Evolutionary conservation across 164 flowering plant genomes (phyloP).

Genomic region (Nymphaea colorata): DNA sequence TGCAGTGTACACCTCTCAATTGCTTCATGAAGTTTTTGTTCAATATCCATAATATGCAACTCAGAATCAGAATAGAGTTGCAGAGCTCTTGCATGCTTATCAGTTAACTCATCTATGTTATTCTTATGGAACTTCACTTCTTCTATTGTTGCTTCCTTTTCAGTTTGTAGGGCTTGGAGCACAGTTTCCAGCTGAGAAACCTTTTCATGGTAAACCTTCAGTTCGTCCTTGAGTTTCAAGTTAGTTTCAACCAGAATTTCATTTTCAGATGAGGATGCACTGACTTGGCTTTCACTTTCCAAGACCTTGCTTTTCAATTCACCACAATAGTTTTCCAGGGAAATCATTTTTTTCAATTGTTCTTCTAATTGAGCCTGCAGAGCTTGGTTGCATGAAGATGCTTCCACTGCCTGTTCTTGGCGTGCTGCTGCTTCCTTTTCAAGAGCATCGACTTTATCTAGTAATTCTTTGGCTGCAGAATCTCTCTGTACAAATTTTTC

Average conservation of each 20-base stretch:
- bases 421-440: constrained; percentile 28
- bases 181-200: constrained; percentile 52
- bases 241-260: neutral
- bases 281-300: neutral
- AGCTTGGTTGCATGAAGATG: constrained; percentile 26
- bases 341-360: neutral
- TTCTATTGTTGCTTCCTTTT: constrained; percentile 60
- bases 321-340: neutral
- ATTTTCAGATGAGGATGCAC: neutral
- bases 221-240: constrained; percentile 30
- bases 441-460: constrained; percentile 32
- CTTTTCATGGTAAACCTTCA: constrained; percentile 27
- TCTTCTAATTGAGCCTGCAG: constrained; percentile 1
- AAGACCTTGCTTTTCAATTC: constrained; percentile 1
- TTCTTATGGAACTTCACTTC: constrained; percentile 39
- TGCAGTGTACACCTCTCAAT: constrained; percentile 22
- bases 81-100: constrained; percentile 25
- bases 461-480: constrained; percentile 45
- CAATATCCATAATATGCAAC: constrained; percentile 31
- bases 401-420: constrained; percentile 38
- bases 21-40: constrained; percentile 37
- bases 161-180: constrained; percentile 28
- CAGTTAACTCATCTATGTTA: constrained; percentile 11
- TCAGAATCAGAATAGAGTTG: constrained; percentile 45
- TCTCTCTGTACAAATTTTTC: constrained; percentile 28